Evolutionary conservation across 2,329 filamentous ascomycete species (phyloP).

Genomic region (Trichoderma brevicompactum): DNA sequence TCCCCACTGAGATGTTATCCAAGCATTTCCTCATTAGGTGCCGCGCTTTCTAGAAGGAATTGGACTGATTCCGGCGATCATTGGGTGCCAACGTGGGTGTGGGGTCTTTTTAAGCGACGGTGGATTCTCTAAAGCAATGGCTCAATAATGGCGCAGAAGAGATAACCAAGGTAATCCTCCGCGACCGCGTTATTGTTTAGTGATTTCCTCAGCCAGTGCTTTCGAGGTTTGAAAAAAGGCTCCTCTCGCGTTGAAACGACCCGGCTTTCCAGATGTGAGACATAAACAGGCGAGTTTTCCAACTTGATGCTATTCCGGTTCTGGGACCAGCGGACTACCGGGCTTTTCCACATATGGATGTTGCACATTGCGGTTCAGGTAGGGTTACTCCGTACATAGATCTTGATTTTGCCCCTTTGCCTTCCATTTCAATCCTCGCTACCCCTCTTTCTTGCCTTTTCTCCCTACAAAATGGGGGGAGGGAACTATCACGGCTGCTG

Average conservation of each 20-base stretch:
- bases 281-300: too few relatives aligned
- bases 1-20: not conserved
- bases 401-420: not conserved
- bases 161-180: not conserved
- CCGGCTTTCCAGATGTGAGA: too few relatives aligned
- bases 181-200: not conserved
- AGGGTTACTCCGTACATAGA: too few relatives aligned
- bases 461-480: not conserved
- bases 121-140: not conserved
- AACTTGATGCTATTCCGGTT: too few relatives aligned
- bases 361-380: too few relatives aligned
- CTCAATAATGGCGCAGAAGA: constrained; percentile 17
- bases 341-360: too few relatives aligned
- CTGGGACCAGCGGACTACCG: too few relatives aligned
- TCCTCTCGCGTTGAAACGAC: too few relatives aligned
- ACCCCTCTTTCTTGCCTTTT: not conserved
- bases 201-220: too few relatives aligned
- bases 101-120: constrained; percentile 1
- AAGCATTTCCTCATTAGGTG: not conserved
- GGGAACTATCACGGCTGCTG: too few relatives aligned
- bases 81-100: not conserved
- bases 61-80: not conserved
- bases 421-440: not conserved
- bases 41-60: constrained; percentile 17
- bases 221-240: too few relatives aligned